phyloP scores from a whole-genome alignment of 208 protist genomes.

The Borovskyia barvae region DNA sequence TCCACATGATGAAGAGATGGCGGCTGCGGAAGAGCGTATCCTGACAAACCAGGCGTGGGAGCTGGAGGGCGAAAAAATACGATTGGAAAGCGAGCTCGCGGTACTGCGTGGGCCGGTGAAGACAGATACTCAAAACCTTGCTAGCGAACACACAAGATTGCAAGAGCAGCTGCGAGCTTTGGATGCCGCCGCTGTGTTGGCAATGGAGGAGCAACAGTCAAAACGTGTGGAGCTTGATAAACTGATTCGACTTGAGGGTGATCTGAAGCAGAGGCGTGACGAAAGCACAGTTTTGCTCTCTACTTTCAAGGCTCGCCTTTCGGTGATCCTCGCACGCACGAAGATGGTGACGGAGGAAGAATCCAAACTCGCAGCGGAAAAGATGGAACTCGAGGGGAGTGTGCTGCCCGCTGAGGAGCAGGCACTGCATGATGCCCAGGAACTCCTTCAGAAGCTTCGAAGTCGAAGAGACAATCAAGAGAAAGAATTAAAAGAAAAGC shows the following conservation, averaged over 20 bases:
- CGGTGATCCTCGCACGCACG: not conserved
- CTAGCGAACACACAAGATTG: conserved; percentile 22
- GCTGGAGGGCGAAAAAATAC: conserved; percentile 32
- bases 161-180: conserved; percentile 28
- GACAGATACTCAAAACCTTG: conserved; percentile 22
- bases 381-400: conserved; percentile 10
- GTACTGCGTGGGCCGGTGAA: conserved; percentile 28
- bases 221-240: conserved; percentile 20
- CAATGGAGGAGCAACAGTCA: conserved; percentile 14
- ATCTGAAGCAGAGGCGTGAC: conserved; percentile 20
- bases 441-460: no score
- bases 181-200: conserved; percentile 20
- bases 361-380: not conserved
- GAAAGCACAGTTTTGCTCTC: conserved; percentile 11
- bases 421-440: conserved; percentile 4
- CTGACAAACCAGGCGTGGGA: conserved; percentile 17
- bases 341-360: not conserved
- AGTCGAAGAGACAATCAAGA: no score
- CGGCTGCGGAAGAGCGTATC: conserved; percentile 25
- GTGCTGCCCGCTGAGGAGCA: conserved; percentile 4
- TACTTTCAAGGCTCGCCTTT: conserved; percentile 10
- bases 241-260: conserved; percentile 3
- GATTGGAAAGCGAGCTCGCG: conserved; percentile 37
- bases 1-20: not conserved
- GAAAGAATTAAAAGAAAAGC: no score